Percentiles rank a stretch among this genome's conserved stretches.
These are phyloP conservation scores for Hortiboletus rubellus DNA, from an alignment of 1,284 basidiomycete species.

Conservation along the genomic window DNA sequence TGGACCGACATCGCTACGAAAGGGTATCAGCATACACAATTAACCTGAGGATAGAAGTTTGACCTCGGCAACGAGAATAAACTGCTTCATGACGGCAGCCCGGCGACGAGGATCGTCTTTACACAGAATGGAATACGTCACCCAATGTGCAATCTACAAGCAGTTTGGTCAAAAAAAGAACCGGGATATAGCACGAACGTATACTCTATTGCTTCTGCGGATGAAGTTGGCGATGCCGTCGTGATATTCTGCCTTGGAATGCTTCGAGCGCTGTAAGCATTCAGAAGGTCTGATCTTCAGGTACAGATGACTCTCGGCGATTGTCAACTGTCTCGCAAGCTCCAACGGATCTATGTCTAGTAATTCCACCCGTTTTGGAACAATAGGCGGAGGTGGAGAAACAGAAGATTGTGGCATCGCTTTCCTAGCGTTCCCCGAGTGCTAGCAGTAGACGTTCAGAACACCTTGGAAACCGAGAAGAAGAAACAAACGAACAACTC, in stretches of 20 bases:
- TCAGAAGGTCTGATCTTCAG: conserved; percentile 70
- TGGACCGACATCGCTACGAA: conserved; percentile 59
- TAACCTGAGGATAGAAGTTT: conserved; percentile 27
- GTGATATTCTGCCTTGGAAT: conserved; percentile 49
- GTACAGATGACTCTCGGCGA: conserved; percentile 74
- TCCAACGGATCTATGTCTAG: conserved; percentile 76
- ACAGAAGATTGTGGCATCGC: conserved; percentile 37
- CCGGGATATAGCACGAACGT: conserved; percentile 6
- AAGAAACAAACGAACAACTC: conserved; percentile 44
- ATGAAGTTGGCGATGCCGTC: conserved; percentile 73
- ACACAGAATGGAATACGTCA: conserved; percentile 68
- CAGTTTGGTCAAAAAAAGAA: neutral
- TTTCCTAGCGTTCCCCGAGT: conserved; percentile 37
- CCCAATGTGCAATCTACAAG: conserved; percentile 67
- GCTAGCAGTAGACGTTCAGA: conserved; percentile 33
- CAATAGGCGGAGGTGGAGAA: conserved; percentile 54
- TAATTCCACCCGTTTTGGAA: conserved; percentile 61
- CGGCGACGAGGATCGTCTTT: conserved; percentile 73
- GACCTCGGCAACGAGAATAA: conserved; percentile 76
- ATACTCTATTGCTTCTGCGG: conserved; percentile 67
- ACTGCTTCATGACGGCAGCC: conserved; percentile 70
- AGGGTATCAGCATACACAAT: conserved; percentile 9
- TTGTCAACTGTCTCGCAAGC: conserved; percentile 76
- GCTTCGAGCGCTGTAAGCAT: conserved; percentile 61
- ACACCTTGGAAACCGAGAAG: neutral